Evolutionary conservation across 331 rosid species (phyloP).

Genomic region (Saraca asoca): DNA sequence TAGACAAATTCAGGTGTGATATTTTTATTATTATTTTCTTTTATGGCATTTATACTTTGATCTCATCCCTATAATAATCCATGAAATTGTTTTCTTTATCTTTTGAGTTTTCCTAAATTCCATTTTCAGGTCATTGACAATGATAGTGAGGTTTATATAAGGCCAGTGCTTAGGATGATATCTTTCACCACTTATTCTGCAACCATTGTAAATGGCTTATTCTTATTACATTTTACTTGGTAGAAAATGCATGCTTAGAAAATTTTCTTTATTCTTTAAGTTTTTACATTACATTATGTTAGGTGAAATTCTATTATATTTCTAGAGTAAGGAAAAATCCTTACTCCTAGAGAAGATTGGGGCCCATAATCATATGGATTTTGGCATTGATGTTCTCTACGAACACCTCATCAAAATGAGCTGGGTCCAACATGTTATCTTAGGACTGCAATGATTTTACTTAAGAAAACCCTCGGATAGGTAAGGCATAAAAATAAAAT

Average conservation of each 20-base stretch:
- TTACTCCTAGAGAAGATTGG: too few relatives aligned
- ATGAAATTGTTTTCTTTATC: slow-evolving; percentile 3
- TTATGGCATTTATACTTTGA: not conserved
- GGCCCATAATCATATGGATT: too few relatives aligned
- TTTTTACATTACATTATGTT: not conserved
- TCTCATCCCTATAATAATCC: not conserved
- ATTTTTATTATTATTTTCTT: slow-evolving; percentile 4
- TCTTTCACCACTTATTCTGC: slow-evolving; percentile 49
- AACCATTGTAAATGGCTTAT: slow-evolving; percentile 48
- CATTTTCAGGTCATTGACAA: slow-evolving; percentile 72
- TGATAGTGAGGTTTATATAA: slow-evolving; percentile 70
- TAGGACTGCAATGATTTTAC: too few relatives aligned
- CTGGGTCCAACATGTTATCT: too few relatives aligned
- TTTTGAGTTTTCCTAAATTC: slow-evolving; percentile 32
- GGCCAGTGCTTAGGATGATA: slow-evolving; percentile 81
- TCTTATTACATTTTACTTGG: slow-evolving; percentile 16
- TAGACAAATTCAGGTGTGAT: slow-evolving; percentile 96
- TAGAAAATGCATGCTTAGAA: not conserved
- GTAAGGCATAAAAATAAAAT: too few relatives aligned
- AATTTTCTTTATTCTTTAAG: not conserved
- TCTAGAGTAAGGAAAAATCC: too few relatives aligned
- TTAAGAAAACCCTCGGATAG: too few relatives aligned
- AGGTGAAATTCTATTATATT: too few relatives aligned
- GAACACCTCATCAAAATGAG: too few relatives aligned
- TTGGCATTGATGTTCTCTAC: too few relatives aligned